A percentile compares a stretch with the other conserved stretches of the same genome.
These are phyloP conservation scores for Arachis hypogaea DNA, from an alignment of 306 rosid genomes.

Conservation along the genomic window DNA sequence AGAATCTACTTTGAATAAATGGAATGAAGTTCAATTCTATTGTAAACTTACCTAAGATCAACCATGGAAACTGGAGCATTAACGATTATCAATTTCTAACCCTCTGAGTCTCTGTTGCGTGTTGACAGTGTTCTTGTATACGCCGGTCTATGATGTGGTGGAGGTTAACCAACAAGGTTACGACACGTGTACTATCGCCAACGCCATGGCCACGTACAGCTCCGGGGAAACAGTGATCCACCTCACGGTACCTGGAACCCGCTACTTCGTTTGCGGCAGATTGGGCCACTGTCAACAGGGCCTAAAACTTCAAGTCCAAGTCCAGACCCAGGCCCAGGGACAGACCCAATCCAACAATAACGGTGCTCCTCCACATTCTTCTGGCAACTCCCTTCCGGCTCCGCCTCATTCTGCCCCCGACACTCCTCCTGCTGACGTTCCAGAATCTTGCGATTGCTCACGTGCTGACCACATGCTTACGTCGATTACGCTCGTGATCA, in stretches of 20 bases:
- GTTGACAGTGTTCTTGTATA: constrained; percentile 71
- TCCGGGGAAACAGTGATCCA: constrained; percentile 67
- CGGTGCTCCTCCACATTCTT: constrained; percentile 30
- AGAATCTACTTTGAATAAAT: no score
- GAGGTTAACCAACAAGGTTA: constrained; percentile 64
- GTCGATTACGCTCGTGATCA: constrained; percentile 39
- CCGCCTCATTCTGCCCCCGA: not conserved
- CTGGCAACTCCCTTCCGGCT: not conserved
- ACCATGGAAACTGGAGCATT: not conserved
- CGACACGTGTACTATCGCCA: constrained; percentile 48
- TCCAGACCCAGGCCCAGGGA: constrained; percentile 56
- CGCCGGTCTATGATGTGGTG: constrained; percentile 73
- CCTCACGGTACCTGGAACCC: constrained; percentile 49
- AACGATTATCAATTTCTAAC: not conserved
- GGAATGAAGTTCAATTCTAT: no score
- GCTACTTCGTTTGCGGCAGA: constrained; percentile 81
- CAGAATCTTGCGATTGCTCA: constrained; percentile 29
- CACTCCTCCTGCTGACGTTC: constrained; percentile 8
- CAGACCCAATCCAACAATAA: constrained; percentile 43
- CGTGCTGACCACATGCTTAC: constrained; percentile 19
- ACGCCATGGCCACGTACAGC: constrained; percentile 52
- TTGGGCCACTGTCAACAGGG: constrained; percentile 66
- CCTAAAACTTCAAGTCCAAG: constrained; percentile 65
- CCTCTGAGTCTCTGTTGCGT: not conserved
- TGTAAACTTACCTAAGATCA: no score